Base-by-base conservation (phyloP, 495 filamentous ascomycete species). In the Tuber calosporum region DNA sequence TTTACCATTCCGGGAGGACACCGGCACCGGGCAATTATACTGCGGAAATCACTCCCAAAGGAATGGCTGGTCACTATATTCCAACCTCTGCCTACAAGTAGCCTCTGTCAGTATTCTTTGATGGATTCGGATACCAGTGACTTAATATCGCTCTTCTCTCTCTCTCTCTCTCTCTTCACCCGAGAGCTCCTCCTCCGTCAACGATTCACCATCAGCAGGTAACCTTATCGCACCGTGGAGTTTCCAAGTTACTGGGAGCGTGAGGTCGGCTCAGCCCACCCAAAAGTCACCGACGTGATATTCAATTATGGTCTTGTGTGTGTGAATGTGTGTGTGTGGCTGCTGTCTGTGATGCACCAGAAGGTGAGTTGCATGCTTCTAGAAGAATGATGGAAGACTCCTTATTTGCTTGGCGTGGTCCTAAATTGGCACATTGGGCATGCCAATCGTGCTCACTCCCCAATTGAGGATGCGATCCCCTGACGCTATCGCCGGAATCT, bases 281-380 rank as follows among this genome's bases (percentile, higher is more conserved):
- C 62, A 43, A 66, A 69, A 71, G 69, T 39, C 53, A 62, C 26
- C 53, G 26, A 62, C 26, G 53, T 62, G 53, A 19, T 62, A 58
- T 62, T 19, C 13, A 62, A 30, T 62, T 62, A 62, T 62, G 53
- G 30, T 30, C 4, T 34, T 62, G 48, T 62, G 53, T 53, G 48
- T 53, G 45, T 26, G 45, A 53, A 15, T 13, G 13, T 30, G 53
- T 34, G 53, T 30, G 48, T 62, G 53, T 62, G 53, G 53, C 53
- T 62, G 53, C 53, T 62, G 53, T 17, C 53, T 34, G 53, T 72
- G 40, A 36, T 76, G 66, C 75, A 69, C 75, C 73, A 71, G 75
- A 76, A 77, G 67, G 67, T 67, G 36, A 58, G 66, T 42, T 77
- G 71, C 75, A 78, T 78, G 75, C 79, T 80, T 80, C 79, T 77